phyloP scores from a whole-genome alignment of 2,329 filamentous ascomycete genomes.

The Fusarium brevicatenulatum region DNA sequence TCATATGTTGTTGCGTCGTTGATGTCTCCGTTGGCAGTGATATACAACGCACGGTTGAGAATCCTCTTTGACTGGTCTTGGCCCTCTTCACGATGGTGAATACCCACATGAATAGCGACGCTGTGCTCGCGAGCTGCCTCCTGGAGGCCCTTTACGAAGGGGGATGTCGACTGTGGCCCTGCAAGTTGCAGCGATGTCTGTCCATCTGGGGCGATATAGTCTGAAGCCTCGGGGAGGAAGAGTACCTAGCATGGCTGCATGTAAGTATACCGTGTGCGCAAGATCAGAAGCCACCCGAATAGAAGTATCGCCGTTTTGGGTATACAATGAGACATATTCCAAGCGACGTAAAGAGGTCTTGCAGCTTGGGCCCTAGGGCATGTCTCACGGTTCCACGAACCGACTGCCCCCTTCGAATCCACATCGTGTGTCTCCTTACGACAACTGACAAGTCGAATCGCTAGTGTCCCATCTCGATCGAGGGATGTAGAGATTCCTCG shows the following conservation, averaged over 20 bases:
- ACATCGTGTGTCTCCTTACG: slow-evolving; percentile 3
- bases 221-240: slow-evolving; percentile 91
- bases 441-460: slow-evolving; percentile 7
- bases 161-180: slow-evolving; percentile 69
- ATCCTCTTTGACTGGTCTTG: slow-evolving; percentile 47
- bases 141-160: slow-evolving; percentile 81
- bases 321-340: slow-evolving; percentile 1
- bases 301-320: slow-evolving; percentile 29
- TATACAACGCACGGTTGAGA: slow-evolving; percentile 65
- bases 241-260: slow-evolving; percentile 64
- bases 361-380: slow-evolving; percentile 18
- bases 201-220: slow-evolving; percentile 81
- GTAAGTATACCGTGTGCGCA: slow-evolving; percentile 42
- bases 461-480: slow-evolving; percentile 22
- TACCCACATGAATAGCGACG: slow-evolving; percentile 84
- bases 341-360: slow-evolving; percentile 15
- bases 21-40: slow-evolving; percentile 56
- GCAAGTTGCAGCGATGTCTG: slow-evolving; percentile 77
- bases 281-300: not conserved
- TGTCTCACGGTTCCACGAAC: slow-evolving; percentile 37
- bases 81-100: slow-evolving; percentile 73
- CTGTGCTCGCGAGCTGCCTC: slow-evolving; percentile 70
- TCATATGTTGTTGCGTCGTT: slow-evolving; percentile 69
- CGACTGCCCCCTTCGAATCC: slow-evolving; percentile 15
- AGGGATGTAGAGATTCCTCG: slow-evolving; percentile 24